These are phyloP conservation scores for Nakazawaea molendinolei DNA, from an alignment of 805 yeast species.

Conservation along the genomic window DNA sequence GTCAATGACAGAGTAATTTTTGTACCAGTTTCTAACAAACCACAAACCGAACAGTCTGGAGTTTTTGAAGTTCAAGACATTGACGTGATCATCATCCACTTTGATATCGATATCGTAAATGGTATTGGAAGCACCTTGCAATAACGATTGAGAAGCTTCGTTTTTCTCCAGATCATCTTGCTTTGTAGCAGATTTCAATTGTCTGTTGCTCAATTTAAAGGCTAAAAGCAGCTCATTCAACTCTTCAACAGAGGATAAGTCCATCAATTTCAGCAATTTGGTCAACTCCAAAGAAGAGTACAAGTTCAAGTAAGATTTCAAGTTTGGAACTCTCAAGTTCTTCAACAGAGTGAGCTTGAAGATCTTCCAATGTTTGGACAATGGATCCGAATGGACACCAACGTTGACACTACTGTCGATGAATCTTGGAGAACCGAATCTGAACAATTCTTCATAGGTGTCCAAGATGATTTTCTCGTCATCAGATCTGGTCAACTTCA, in stretches of 20 bases:
- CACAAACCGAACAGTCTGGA: slow-evolving; percentile 43
- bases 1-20: slow-evolving; percentile 40
- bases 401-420: slow-evolving; percentile 28
- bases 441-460: slow-evolving; percentile 38
- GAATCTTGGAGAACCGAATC: slow-evolving; percentile 42
- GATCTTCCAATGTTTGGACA: slow-evolving; percentile 34
- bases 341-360: slow-evolving; percentile 35
- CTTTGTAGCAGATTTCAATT: slow-evolving; percentile 28
- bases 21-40: slow-evolving; percentile 41
- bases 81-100: slow-evolving; percentile 32
- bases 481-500: slow-evolving; percentile 28
- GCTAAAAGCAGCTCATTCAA: slow-evolving; percentile 32
- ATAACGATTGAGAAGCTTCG: slow-evolving; percentile 15
- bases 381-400: slow-evolving; percentile 30
- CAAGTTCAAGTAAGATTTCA: slow-evolving; percentile 38
- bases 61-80: slow-evolving; percentile 36
- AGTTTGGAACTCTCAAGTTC: slow-evolving; percentile 30
- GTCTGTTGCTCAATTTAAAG: slow-evolving; percentile 39
- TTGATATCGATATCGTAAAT: slow-evolving; percentile 39
- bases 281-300: slow-evolving; percentile 38
- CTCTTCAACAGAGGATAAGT: slow-evolving; percentile 18
- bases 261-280: slow-evolving; percentile 32
- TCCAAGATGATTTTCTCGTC: slow-evolving; percentile 35
- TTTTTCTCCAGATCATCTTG: slow-evolving; percentile 1
- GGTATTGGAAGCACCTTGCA: slow-evolving; percentile 32